Evolutionary conservation across 306 rosid species (phyloP).

Genomic region (Pyrus bretschneideri): DNA sequence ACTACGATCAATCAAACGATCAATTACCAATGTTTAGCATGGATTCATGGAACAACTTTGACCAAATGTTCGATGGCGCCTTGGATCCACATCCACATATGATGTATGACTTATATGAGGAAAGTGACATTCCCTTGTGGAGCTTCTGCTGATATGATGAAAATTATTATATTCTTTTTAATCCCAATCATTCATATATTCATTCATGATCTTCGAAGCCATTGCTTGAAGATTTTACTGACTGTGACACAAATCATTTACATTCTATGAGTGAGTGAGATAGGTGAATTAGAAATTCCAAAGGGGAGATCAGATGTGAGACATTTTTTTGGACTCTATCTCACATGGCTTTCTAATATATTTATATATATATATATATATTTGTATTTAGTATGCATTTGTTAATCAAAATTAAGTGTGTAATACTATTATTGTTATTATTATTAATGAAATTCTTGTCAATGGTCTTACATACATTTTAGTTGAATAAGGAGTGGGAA

Average conservation of each 20-base stretch:
- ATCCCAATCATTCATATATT: constrained; percentile 30
- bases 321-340: constrained; percentile 34
- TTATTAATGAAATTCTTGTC: constrained; percentile 8
- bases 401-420: constrained; percentile 20
- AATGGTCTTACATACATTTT: constrained; percentile 10
- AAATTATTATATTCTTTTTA: background rate
- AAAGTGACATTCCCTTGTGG: constrained; percentile 77
- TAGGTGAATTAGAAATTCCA: constrained; percentile 21
- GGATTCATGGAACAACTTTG: constrained; percentile 60
- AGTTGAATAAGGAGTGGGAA: constrained; percentile 15
- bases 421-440: constrained; percentile 6
- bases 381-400: constrained; percentile 19
- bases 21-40: constrained; percentile 31
- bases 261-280: background rate
- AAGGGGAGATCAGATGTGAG: constrained; percentile 22
- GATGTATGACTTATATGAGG: constrained; percentile 60
- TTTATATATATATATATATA: background rate
- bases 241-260: constrained; percentile 27
- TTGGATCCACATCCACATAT: constrained; percentile 56
- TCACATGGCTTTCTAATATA: constrained; percentile 30
- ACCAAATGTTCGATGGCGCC: constrained; percentile 54
- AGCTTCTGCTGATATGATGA: constrained; percentile 56
- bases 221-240: constrained; percentile 37
- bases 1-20: constrained; percentile 20
- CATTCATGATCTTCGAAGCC: constrained; percentile 23